phyloP scores from a whole-genome alignment of 306 rosid genomes.

The Medicago ruthenica region DNA sequence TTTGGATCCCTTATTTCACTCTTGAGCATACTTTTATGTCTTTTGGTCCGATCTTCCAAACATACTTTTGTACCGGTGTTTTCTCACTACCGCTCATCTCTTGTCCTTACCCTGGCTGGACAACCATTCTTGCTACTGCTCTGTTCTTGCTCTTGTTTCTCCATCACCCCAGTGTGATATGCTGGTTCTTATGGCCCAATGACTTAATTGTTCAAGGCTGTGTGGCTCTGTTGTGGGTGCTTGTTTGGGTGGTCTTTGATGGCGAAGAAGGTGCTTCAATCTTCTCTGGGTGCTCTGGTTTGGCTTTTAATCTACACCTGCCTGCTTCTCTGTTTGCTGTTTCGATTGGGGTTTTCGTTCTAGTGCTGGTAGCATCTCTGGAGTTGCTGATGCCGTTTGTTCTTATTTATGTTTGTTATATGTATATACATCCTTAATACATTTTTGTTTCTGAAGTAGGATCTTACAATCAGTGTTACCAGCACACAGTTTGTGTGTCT shows the following conservation, averaged over 20 bases:
- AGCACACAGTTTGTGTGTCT: background rate
- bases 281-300: background rate
- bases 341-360: constrained; percentile 14
- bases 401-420: background rate
- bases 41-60: background rate
- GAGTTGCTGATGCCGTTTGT: background rate
- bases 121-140: background rate
- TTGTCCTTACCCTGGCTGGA: background rate
- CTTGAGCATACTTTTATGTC: background rate
- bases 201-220: background rate
- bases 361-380: background rate
- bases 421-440: background rate
- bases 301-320: background rate
- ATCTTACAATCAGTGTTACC: background rate
- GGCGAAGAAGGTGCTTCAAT: background rate
- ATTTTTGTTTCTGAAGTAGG: background rate
- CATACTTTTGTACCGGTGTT: background rate
- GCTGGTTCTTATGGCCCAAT: background rate
- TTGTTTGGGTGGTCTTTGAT: background rate
- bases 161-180: background rate
- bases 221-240: background rate
- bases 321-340: constrained; percentile 5
- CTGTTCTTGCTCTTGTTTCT: background rate
- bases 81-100: background rate
- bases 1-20: background rate